phyloP scores from a whole-genome alignment of 371 early-diverging fungal genomes.

The Coemansia sp. region DNA sequence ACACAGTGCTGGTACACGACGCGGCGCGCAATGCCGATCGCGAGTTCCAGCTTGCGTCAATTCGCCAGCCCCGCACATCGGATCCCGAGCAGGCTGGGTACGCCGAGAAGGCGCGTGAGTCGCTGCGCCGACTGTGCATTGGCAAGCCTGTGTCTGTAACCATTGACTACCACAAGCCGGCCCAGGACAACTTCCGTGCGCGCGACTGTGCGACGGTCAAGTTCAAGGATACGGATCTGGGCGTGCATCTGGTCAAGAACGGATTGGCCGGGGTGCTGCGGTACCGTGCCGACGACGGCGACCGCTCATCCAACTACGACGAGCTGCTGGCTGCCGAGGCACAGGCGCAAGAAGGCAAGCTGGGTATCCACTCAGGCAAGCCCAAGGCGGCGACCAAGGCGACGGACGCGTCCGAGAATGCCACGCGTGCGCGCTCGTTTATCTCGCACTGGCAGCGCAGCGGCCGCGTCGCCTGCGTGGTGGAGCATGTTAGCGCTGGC shows the following conservation, averaged over 20 bases:
- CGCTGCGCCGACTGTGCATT: constrained; percentile 80
- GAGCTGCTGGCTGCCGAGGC: constrained; percentile 78
- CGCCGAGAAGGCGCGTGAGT: constrained; percentile 84
- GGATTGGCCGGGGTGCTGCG: constrained; percentile 85
- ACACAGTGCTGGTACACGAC: constrained; percentile 69
- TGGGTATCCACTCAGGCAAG: constrained; percentile 50
- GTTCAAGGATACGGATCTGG: constrained; percentile 67
- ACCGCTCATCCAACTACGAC: constrained; percentile 85
- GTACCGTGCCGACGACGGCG: constrained; percentile 84
- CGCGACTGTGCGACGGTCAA: constrained; percentile 86
- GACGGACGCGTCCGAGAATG: constrained; percentile 63
- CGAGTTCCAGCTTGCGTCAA: constrained; percentile 78
- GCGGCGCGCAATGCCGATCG: constrained; percentile 63
- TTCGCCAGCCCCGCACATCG: constrained; percentile 70
- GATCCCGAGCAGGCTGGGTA: constrained; percentile 81
- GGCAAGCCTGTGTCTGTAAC: constrained; percentile 75
- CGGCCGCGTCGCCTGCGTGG: constrained; percentile 72
- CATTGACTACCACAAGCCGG: constrained; percentile 87
- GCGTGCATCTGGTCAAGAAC: constrained; percentile 70
- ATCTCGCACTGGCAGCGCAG: constrained; percentile 78
- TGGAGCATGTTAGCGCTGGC: constrained; percentile 83
- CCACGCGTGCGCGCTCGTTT: constrained; percentile 81
- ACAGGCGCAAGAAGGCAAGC: constrained; percentile 37
- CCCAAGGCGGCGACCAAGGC: constrained; percentile 37
- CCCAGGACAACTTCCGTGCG: constrained; percentile 82